Conservation (phyloP, 1,284 basidiomycete genomes). For the Leccinum subrobustum region DNA sequence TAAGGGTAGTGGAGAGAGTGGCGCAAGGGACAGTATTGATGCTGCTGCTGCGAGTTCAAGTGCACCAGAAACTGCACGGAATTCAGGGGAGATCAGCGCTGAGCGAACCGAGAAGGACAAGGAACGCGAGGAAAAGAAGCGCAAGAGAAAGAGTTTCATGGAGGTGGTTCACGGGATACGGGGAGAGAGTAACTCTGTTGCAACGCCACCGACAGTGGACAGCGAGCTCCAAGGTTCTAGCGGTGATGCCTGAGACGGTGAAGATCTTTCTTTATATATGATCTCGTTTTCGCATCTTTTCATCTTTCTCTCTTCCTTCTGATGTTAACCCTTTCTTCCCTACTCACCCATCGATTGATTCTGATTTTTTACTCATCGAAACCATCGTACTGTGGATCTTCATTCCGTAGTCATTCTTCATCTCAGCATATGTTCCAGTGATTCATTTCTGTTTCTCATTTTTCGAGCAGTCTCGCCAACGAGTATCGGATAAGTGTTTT, state of each 20-base stretch:
- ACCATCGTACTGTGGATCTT: conserved; percentile 18
- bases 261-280: conserved; percentile 1
- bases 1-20: too few species aligned
- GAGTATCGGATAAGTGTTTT: conserved; percentile 25
- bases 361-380: conserved; percentile 11
- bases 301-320: neutral
- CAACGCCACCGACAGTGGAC: conserved; percentile 17
- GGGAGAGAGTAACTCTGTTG: neutral
- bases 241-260: conserved; percentile 12
- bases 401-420: conserved; percentile 12
- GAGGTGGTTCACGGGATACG: too few species aligned
- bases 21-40: too few species aligned
- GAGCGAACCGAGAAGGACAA: too few species aligned
- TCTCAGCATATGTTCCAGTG: conserved; percentile 11
- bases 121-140: too few species aligned
- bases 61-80: too few species aligned
- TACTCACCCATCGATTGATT: conserved; percentile 12
- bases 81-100: too few species aligned
- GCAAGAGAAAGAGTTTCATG: too few species aligned
- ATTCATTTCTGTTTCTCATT: conserved; percentile 9
- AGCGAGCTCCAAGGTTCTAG: conserved; percentile 15
- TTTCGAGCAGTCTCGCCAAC: conserved; percentile 1
- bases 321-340: conserved; percentile 4
- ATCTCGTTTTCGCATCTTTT: conserved; percentile 10
- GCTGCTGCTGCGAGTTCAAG: too few species aligned